Conservation (phyloP, 2,329 filamentous ascomycete species). For the Onygena corvina region DNA sequence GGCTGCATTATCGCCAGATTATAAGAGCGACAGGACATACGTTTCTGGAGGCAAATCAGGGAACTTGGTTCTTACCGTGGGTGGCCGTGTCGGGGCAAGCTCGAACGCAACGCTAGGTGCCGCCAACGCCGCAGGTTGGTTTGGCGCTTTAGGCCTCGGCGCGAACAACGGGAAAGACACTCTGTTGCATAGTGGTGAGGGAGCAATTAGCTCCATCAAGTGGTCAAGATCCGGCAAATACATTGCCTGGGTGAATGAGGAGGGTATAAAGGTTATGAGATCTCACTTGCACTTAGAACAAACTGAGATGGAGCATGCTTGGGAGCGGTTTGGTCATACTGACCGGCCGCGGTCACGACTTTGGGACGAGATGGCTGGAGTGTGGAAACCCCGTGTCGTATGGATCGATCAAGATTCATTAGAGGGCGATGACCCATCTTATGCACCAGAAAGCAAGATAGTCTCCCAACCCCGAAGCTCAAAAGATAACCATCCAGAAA, state of each 20-base stretch:
- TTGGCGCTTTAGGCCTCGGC: constrained; percentile 67
- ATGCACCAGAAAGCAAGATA: constrained; percentile 17
- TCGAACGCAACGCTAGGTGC: constrained; percentile 69
- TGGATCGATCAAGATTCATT: constrained; percentile 81
- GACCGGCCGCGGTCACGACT: constrained; percentile 73
- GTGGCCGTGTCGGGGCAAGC: constrained; percentile 65
- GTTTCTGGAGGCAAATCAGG: constrained; percentile 83
- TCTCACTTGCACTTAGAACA: constrained; percentile 70
- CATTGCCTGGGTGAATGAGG: constrained; percentile 90
- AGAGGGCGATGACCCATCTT: constrained; percentile 54
- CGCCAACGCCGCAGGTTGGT: constrained; percentile 69
- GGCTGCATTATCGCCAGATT: constrained; percentile 89
- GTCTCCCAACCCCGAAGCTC: constrained; percentile 9
- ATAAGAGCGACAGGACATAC: constrained; percentile 77
- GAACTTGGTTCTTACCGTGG: constrained; percentile 72
- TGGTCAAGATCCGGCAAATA: constrained; percentile 91
- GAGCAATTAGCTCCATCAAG: constrained; percentile 78
- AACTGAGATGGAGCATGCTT: constrained; percentile 66
- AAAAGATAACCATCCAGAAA: constrained; percentile 41
- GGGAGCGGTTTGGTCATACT: constrained; percentile 89
- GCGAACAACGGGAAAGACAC: constrained; percentile 70
- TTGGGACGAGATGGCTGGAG: constrained; percentile 92
- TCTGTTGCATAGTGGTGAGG: constrained; percentile 81
- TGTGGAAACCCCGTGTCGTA: constrained; percentile 84
- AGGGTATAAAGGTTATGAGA: constrained; percentile 96